phyloP scores from a whole-genome alignment of 2,329 filamentous ascomycete species.

The Ramularia endophylla region DNA sequence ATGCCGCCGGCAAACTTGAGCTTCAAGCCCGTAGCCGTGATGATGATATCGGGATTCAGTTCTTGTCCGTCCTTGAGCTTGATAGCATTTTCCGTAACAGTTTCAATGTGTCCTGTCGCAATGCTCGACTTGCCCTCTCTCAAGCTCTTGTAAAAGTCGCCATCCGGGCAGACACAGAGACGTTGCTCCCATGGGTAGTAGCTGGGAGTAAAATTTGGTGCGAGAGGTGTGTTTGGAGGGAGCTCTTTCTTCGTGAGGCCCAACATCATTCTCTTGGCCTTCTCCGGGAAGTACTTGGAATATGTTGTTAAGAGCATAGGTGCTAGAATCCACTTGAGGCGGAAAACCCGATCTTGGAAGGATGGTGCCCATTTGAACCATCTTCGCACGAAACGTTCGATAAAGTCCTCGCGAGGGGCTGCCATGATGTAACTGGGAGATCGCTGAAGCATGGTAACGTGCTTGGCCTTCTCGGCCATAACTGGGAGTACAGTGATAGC shows the following conservation, averaged over 20 bases:
- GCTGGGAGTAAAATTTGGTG: conserved; percentile 39
- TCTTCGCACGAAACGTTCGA: conserved; percentile 22
- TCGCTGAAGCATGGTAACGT: conserved; percentile 75
- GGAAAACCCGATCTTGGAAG: conserved; percentile 28
- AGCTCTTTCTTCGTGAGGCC: conserved; percentile 42
- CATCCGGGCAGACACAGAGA: conserved; percentile 61
- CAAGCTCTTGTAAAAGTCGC: conserved; percentile 53
- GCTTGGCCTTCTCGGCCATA: conserved; percentile 57
- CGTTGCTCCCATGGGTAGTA: conserved; percentile 63
- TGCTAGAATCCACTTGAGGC: conserved; percentile 32
- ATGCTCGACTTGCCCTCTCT: conserved; percentile 47
- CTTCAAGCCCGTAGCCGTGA: conserved; percentile 60
- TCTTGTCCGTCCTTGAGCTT: conserved; percentile 36
- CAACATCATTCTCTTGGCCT: conserved; percentile 32
- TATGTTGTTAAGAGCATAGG: conserved; percentile 31
- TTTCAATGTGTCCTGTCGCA: conserved; percentile 51
- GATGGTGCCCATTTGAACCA: conserved; percentile 19
- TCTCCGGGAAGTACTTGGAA: conserved; percentile 29
- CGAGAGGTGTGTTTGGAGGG: conserved; percentile 37
- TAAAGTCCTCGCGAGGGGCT: conserved; percentile 22
- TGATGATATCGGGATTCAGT: conserved; percentile 55
- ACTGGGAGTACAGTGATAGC: conserved; percentile 70
- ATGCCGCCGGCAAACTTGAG: conserved; percentile 48
- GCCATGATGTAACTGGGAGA: conserved; percentile 58
- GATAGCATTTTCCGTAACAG: conserved; percentile 46